These are phyloP conservation scores for Madurella fahalii DNA, from an alignment of 2,329 filamentous ascomycete genomes.

Conservation along the genomic window DNA sequence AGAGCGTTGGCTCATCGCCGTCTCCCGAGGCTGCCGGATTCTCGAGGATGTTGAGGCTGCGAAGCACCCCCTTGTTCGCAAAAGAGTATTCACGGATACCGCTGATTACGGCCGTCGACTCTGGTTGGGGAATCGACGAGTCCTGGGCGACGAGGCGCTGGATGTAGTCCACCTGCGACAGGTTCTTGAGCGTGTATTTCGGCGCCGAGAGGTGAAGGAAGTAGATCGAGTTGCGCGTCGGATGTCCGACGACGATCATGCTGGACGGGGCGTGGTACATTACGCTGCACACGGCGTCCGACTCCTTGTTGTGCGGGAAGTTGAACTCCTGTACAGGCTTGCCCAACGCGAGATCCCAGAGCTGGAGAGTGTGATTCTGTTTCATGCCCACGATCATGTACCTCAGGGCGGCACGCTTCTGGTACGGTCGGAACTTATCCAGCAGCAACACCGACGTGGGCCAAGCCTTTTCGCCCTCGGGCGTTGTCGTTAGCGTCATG, in stretches of 20 bases:
- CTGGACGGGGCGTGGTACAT: slow-evolving; percentile 88
- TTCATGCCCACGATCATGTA: slow-evolving; percentile 98
- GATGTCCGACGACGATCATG: slow-evolving; percentile 92
- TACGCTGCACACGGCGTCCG: slow-evolving; percentile 96
- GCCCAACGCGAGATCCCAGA: slow-evolving; percentile 93
- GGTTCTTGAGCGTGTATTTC: slow-evolving; percentile 76
- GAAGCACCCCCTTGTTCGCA: slow-evolving; percentile 75
- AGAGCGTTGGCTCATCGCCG: slow-evolving; percentile 68
- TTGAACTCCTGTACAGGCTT: slow-evolving; percentile 98
- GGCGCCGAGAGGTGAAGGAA: slow-evolving; percentile 94
- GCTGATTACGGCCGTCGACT: slow-evolving; percentile 95
- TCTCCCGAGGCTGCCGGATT: slow-evolving; percentile 61
- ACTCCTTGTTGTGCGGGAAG: slow-evolving; percentile 91
- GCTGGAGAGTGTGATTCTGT: slow-evolving; percentile 96
- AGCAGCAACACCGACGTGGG: slow-evolving; percentile 94
- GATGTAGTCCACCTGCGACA: slow-evolving; percentile 87
- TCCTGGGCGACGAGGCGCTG: slow-evolving; percentile 71
- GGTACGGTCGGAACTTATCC: slow-evolving; percentile 91
- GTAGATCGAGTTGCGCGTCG: slow-evolving; percentile 95
- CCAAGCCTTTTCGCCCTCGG: slow-evolving; percentile 89
- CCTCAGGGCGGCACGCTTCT: slow-evolving; percentile 81
- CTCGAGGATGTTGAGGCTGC: slow-evolving; percentile 85
- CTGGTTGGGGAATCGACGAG: slow-evolving; percentile 71
- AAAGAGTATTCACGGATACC: slow-evolving; percentile 95
- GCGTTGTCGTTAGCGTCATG: slow-evolving; percentile 80